Percentiles rank a stretch among this genome's conserved stretches.
These are phyloP conservation scores for Suillus cothurnatus DNA, from an alignment of 768 basidiomycete genomes.

Conservation along the genomic window DNA sequence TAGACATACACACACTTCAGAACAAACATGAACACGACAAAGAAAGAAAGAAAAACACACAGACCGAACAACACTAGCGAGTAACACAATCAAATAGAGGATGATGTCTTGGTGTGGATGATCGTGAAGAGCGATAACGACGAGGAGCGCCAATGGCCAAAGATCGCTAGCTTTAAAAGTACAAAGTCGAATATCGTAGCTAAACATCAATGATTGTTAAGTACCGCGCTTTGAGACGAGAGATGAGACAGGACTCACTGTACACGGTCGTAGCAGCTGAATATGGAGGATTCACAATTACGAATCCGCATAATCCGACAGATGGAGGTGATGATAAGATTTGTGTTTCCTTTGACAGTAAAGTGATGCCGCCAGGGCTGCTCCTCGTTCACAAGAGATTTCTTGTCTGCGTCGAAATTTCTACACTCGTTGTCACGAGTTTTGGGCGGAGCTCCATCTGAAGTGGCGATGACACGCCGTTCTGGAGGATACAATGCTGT, in stretches of 20 bases:
- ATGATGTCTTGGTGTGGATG: constrained; percentile 18
- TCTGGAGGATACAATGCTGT: constrained; percentile 67
- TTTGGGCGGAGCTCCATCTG: constrained; percentile 22
- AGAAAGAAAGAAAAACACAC: not conserved
- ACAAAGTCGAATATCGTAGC: constrained; percentile 24
- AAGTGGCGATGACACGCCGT: constrained; percentile 49
- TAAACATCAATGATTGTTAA: constrained; percentile 1
- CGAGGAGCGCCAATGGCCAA: constrained; percentile 16
- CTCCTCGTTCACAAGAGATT: constrained; percentile 17
- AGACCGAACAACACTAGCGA: constrained; percentile 19
- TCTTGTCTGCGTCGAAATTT: constrained; percentile 12
- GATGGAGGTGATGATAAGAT: not conserved
- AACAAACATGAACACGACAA: not conserved
- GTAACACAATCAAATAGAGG: constrained; percentile 21
- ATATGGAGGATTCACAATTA: constrained; percentile 3
- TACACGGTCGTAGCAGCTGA: constrained; percentile 16
- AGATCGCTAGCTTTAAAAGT: constrained; percentile 19
- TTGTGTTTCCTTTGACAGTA: constrained; percentile 50
- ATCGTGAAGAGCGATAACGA: constrained; percentile 13
- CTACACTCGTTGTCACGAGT: constrained; percentile 38
- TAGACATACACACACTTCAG: not conserved
- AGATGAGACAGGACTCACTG: constrained; percentile 14
- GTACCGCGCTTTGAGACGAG: not conserved
- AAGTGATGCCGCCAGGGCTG: constrained; percentile 57
- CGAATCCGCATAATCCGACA: constrained; percentile 8